Evolutionary conservation across 768 basidiomycete species (phyloP).

Genomic region (Kwoniella pini): DNA sequence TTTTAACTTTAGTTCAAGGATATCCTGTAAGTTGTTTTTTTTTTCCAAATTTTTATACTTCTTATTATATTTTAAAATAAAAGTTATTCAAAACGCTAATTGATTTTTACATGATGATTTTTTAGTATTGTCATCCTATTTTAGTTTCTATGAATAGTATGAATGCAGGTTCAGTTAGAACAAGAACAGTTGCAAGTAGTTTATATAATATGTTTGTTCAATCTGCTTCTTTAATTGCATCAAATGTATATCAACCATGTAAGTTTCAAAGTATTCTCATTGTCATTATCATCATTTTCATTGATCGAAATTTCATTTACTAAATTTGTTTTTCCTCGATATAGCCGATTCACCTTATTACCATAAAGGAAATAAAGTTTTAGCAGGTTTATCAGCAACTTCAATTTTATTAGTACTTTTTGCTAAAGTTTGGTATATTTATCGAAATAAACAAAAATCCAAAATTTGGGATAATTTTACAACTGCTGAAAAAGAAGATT

Average conservation of each 20-base stretch:
- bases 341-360: slow-evolving; percentile 55
- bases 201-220: slow-evolving; percentile 71
- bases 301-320: too few relatives aligned
- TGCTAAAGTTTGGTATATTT: slow-evolving; percentile 63
- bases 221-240: slow-evolving; percentile 53
- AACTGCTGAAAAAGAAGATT: slow-evolving; percentile 61
- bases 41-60: slow-evolving; percentile 55
- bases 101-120: not conserved
- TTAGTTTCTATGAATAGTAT: slow-evolving; percentile 34
- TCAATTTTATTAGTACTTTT: slow-evolving; percentile 62
- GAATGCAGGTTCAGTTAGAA: slow-evolving; percentile 65
- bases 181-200: slow-evolving; percentile 58
- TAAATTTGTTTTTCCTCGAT: not conserved
- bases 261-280: not conserved
- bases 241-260: slow-evolving; percentile 62
- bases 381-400: slow-evolving; percentile 62
- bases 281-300: not conserved
- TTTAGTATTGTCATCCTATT: slow-evolving; percentile 35
- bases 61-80: not conserved
- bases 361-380: slow-evolving; percentile 63
- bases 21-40: slow-evolving; percentile 58
- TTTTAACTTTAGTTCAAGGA: slow-evolving; percentile 57
- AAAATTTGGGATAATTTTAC: slow-evolving; percentile 62
- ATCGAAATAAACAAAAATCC: slow-evolving; percentile 60
- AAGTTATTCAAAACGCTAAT: not conserved